A percentile compares a stretch with the other conserved stretches of the same genome.
Conservation (phyloP, 106 monocot species). For the Allium fistulosum region DNA sequence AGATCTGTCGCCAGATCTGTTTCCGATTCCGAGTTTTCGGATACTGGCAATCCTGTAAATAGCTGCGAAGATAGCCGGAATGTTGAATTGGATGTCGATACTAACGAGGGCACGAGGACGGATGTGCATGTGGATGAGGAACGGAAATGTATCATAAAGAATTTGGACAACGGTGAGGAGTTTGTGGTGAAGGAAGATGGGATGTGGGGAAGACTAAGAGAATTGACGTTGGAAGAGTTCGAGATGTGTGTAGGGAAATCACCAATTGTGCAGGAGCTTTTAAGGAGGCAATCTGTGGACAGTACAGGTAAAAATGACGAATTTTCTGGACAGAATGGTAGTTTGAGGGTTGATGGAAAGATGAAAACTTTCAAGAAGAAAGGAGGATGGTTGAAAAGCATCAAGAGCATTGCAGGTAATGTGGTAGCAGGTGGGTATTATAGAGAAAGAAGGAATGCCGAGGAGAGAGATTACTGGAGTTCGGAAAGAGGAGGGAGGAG, state of each 20-base stretch:
- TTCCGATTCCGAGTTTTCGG: constrained; percentile 30
- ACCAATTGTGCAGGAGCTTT: constrained; percentile 65
- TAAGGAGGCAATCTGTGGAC: constrained; percentile 44
- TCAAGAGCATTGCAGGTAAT: constrained; percentile 29
- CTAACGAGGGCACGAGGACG: constrained; percentile 2
- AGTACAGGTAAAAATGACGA: neutral
- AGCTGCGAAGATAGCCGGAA: constrained; percentile 3
- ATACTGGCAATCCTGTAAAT: constrained; percentile 16
- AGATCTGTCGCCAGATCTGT: constrained; percentile 46
- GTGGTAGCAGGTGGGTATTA: constrained; percentile 20
- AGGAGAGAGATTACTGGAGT: constrained; percentile 46
- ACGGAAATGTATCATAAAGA: constrained; percentile 33
- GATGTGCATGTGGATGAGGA: constrained; percentile 6
- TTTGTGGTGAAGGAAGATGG: constrained; percentile 78
- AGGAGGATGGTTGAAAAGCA: constrained; percentile 40
- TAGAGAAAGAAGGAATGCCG: constrained; percentile 28
- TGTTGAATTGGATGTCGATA: neutral
- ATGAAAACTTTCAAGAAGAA: constrained; percentile 31
- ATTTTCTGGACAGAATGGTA: neutral
- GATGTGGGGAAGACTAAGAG: constrained; percentile 49
- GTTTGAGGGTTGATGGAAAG: neutral
- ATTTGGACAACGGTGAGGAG: constrained; percentile 58
- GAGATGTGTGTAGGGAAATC: constrained; percentile 50
- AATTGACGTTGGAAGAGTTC: constrained; percentile 72
- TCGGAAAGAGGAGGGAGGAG: constrained; percentile 48